These are phyloP conservation scores for Blastobotrys elegans DNA, from an alignment of 1,139 yeast species.

Conservation along the genomic window DNA sequence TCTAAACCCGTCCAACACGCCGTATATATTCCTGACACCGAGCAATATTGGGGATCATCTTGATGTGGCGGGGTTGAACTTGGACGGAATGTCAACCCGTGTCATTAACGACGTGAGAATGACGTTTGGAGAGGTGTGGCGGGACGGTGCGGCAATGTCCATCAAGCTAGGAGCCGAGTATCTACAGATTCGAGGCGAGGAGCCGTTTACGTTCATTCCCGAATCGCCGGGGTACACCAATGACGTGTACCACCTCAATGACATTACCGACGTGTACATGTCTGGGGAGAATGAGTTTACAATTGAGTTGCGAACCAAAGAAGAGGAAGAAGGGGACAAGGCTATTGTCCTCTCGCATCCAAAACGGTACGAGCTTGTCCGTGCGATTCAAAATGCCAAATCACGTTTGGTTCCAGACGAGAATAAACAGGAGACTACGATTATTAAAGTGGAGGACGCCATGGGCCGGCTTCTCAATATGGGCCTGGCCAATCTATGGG, in stretches of 20 bases:
- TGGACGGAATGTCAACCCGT: conserved; percentile 24
- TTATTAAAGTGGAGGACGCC: conserved; percentile 26
- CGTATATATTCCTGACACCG: conserved; percentile 26
- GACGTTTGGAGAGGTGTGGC: conserved; percentile 19
- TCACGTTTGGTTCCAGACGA: conserved; percentile 15
- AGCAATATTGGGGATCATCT: conserved; percentile 21
- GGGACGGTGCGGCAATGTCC: conserved; percentile 36
- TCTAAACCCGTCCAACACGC: conserved; percentile 24
- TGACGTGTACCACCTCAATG: conserved; percentile 24
- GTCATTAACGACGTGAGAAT: conserved; percentile 24
- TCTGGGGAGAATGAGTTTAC: conserved; percentile 52
- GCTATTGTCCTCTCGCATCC: conserved; percentile 18
- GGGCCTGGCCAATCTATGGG: conserved; percentile 62
- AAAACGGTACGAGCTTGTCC: conserved; percentile 25
- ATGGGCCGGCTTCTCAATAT: conserved; percentile 47
- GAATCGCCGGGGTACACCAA: conserved; percentile 26
- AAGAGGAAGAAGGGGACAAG: conserved; percentile 21
- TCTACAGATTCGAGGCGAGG: conserved; percentile 45
- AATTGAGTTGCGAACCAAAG: conserved; percentile 44
- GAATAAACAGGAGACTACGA: conserved; percentile 1
- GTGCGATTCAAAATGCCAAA: conserved; percentile 27
- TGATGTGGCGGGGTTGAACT: conserved; percentile 21
- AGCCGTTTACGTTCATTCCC: conserved; percentile 47
- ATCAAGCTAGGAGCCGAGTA: conserved; percentile 67
- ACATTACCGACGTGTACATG: conserved; percentile 45